phyloP scores from a whole-genome alignment of 2,329 filamentous ascomycete species.

The Colletotrichum sp. region DNA sequence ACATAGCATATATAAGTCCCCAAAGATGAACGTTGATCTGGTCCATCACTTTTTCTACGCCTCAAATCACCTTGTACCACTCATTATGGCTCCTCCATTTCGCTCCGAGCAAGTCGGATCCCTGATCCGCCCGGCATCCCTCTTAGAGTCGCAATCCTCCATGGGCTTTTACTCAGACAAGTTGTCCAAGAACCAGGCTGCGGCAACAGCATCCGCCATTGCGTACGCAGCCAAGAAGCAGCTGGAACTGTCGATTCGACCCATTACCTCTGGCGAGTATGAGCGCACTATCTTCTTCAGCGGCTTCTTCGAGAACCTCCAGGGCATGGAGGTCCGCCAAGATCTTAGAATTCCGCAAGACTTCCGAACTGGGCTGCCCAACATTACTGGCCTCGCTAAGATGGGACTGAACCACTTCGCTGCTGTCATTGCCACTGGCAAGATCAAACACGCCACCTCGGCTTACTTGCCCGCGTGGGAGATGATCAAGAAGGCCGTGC shows the following conservation, averaged over 20 bases:
- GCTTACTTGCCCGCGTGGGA: slow-evolving; percentile 55
- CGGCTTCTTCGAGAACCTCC: slow-evolving; percentile 53
- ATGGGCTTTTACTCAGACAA: background rate
- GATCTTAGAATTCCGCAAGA: slow-evolving; percentile 2
- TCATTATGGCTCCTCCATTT: slow-evolving; percentile 52
- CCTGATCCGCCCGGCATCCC: slow-evolving; percentile 66
- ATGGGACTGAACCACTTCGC: background rate
- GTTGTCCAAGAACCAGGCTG: slow-evolving; percentile 49
- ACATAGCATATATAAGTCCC: background rate
- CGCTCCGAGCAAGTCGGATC: slow-evolving; percentile 77
- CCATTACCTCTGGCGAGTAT: slow-evolving; percentile 74
- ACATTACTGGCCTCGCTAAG: background rate
- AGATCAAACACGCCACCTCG: slow-evolving; percentile 46
- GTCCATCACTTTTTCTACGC: background rate
- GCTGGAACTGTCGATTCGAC: slow-evolving; percentile 64
- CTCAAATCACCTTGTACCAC: background rate
- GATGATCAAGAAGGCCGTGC: slow-evolving; percentile 49
- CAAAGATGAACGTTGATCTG: background rate
- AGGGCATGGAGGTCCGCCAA: background rate
- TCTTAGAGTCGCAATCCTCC: slow-evolving; percentile 47
- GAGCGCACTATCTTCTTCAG: slow-evolving; percentile 54
- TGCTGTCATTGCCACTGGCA: slow-evolving; percentile 51
- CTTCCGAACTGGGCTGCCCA: background rate
- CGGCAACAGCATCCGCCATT: slow-evolving; percentile 61
- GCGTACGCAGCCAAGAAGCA: slow-evolving; percentile 69